Evolutionary conservation across 768 basidiomycete species (phyloP), one percentile per base, ranked within the genome.

Genomic region (Cystofilobasidium bisporidii): DNA sequence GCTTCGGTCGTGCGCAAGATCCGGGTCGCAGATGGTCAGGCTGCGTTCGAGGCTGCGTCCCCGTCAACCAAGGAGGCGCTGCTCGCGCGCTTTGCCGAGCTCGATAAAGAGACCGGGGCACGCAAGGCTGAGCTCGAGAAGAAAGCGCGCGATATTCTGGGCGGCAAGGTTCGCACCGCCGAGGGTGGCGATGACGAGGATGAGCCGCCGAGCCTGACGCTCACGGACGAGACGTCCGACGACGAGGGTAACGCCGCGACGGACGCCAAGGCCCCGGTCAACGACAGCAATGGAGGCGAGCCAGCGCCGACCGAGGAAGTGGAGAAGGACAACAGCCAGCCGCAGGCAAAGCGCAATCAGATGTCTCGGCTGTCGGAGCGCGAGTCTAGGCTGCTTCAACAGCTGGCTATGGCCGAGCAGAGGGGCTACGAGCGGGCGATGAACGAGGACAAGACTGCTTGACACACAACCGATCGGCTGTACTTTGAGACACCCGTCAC

Each of bases 21-120:
- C 14, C 76, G 80, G 30, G 75, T 80, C 17, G 73, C 75, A 10
- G 79, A 82, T 65, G 82, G 82, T 4, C 56, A 74, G 9, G 76
- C 26, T 17, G 67, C 61, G 10, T 33, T 58, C 28, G 30, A 63
- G 30, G 30, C 22, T 2, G 28, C 55, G 15, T 33, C 40, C 1
- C 26, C 61, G 10, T 26, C 53, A 3, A 56, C 56, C 4, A 59
- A 55, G 9, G 24, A n/a, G 15, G 18, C 24, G 3, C 17, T 69
- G 20, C 30, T 69, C 26, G 45, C 30, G 10, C 48, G 50, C 2
- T 69, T 69, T 24, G 45, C 60, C 17, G 62, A 63, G 40, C 48
- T 69, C 30, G 57, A 63, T 22, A 58, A 58, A 33, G 38, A 63
- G 36, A 63, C 67, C 0, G 55, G 33, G 1, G 33, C 38, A 15